Evolutionary conservation across 2,329 filamentous ascomycete species (phyloP).

Genomic region (Calycina herbarum): DNA sequence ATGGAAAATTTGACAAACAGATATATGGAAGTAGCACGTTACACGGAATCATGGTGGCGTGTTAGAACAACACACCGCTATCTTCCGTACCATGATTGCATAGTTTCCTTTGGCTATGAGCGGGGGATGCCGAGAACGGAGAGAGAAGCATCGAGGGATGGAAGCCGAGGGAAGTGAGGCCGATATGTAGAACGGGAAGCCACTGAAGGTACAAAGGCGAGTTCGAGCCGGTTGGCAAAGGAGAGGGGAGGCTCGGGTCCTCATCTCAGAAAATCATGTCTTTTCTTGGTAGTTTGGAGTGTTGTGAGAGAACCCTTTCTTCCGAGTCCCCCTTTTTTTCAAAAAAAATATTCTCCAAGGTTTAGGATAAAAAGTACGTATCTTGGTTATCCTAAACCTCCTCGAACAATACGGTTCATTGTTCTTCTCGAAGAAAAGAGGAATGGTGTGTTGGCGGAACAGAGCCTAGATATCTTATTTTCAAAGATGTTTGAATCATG

Average conservation of each 20-base stretch:
- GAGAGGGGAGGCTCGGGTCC: not conserved
- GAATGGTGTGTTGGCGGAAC: too few relatives aligned
- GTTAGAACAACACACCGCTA: not conserved
- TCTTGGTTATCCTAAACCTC: too few relatives aligned
- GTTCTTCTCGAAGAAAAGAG: too few relatives aligned
- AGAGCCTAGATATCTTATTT: too few relatives aligned
- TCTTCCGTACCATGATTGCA: not conserved
- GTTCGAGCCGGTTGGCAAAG: not conserved
- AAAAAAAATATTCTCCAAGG: too few relatives aligned
- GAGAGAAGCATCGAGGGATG: not conserved
- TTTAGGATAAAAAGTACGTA: too few relatives aligned
- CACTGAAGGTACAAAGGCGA: not conserved
- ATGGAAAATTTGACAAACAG: slow-evolving; percentile 7
- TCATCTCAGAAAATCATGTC: not conserved
- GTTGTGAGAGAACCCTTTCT: not conserved
- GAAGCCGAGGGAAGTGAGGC: not conserved
- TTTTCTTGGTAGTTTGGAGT: not conserved
- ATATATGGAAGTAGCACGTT: not conserved
- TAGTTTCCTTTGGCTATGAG: not conserved
- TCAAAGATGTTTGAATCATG: too few relatives aligned
- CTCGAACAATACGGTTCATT: too few relatives aligned
- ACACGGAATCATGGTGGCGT: not conserved
- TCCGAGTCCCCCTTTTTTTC: too few relatives aligned
- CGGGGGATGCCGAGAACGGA: not conserved
- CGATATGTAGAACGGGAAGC: not conserved